A percentile compares a stretch with the other conserved stretches of the same genome.
Evolutionary conservation across 805 yeast species (phyloP).

Genomic region (Saturnispora bothae): DNA sequence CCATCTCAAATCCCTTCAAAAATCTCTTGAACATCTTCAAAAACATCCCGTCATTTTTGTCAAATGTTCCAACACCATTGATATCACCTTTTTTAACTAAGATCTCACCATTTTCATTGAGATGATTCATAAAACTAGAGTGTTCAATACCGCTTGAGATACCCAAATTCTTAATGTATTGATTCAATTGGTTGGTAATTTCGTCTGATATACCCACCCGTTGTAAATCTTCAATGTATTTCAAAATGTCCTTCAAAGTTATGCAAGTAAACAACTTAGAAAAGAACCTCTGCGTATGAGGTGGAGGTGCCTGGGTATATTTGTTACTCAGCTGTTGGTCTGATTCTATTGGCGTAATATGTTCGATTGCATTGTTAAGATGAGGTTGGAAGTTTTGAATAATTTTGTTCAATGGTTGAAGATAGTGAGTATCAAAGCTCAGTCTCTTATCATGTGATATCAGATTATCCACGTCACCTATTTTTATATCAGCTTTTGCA

Average conservation of each 20-base stretch:
- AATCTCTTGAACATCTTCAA: conserved; percentile 33
- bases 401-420: conserved; percentile 24
- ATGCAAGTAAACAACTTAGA: conserved; percentile 14
- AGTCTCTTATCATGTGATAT: conserved; percentile 5
- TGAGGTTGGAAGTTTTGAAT: conserved; percentile 23
- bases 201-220: conserved; percentile 23
- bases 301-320: not conserved
- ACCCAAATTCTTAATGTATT: conserved; percentile 27
- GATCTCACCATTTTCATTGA: conserved; percentile 18
- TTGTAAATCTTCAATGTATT: conserved; percentile 30
- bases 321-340: not conserved
- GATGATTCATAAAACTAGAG: conserved; percentile 7
- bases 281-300: conserved; percentile 10
- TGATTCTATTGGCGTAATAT: not conserved
- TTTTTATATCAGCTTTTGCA: not conserved
- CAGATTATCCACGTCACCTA: not conserved
- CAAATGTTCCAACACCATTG: conserved; percentile 25
- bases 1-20: conserved; percentile 34
- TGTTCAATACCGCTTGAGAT: conserved; percentile 26
- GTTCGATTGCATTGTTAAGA: not conserved
- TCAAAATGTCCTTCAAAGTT: conserved; percentile 24
- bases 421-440: conserved; percentile 14
- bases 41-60: conserved; percentile 25
- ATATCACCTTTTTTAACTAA: conserved; percentile 18
- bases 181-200: conserved; percentile 27